Evolutionary conservation across 2,329 filamentous ascomycete genomes (phyloP).

Genomic region (Aurifilum marmelostoma): DNA sequence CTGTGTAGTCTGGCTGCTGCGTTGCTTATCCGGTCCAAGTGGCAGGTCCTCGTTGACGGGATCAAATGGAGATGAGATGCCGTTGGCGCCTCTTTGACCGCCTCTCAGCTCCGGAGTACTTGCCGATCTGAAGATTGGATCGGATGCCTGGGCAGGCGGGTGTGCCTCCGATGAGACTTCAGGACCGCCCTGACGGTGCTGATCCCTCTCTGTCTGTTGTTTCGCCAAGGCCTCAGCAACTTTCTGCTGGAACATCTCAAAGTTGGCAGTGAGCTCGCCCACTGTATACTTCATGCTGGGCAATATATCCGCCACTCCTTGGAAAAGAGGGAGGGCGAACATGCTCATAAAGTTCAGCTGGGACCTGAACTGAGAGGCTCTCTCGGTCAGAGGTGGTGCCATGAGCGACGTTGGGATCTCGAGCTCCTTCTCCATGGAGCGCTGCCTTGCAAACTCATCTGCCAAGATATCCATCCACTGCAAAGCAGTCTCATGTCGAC

Average conservation of each 20-base stretch:
- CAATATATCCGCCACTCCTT: slow-evolving; percentile 82
- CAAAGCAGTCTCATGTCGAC: slow-evolving; percentile 79
- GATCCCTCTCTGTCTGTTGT: slow-evolving; percentile 43
- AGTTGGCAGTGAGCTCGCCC: slow-evolving; percentile 79
- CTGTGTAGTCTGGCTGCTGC: slow-evolving; percentile 65
- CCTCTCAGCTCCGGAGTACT: slow-evolving; percentile 40
- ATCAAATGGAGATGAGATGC: slow-evolving; percentile 49
- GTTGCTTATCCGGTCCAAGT: slow-evolving; percentile 50
- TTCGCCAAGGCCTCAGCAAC: slow-evolving; percentile 66
- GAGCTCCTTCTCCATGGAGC: slow-evolving; percentile 86
- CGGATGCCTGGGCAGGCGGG: slow-evolving; percentile 20
- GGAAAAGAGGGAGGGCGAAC: slow-evolving; percentile 90
- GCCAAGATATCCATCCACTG: slow-evolving; percentile 94
- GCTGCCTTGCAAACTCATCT: slow-evolving; percentile 92
- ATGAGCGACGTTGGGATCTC: slow-evolving; percentile 87
- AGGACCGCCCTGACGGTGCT: slow-evolving; percentile 12
- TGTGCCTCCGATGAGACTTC: not conserved
- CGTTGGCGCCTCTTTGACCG: slow-evolving; percentile 49
- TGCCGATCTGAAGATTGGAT: slow-evolving; percentile 37
- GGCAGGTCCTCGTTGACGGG: slow-evolving; percentile 48
- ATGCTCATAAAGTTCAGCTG: slow-evolving; percentile 97
- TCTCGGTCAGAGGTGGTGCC: slow-evolving; percentile 80
- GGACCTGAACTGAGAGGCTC: slow-evolving; percentile 79
- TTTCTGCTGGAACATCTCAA: slow-evolving; percentile 70
- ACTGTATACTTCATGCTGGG: slow-evolving; percentile 84